Conservation (phyloP, 352 stramenopile genomes). For the Globisporangium lucens region DNA sequence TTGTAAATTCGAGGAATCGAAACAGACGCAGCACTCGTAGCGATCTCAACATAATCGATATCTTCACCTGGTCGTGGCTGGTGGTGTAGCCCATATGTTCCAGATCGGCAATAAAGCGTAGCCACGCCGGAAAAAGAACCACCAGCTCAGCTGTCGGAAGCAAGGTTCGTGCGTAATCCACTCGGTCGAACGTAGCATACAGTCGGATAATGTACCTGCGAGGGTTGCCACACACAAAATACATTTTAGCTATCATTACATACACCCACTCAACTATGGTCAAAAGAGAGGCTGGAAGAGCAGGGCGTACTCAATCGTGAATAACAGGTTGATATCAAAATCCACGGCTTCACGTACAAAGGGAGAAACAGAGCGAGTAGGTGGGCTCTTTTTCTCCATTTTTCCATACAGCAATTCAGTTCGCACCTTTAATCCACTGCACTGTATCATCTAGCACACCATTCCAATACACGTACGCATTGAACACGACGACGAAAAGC, state of each 20-base stretch:
- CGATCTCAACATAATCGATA: slow-evolving; percentile 44
- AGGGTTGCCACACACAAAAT: too few relatives aligned
- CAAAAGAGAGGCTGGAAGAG: background rate
- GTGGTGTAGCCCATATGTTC: slow-evolving; percentile 8
- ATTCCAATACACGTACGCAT: slow-evolving; percentile 64
- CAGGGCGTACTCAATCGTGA: slow-evolving; percentile 58
- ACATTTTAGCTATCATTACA: background rate
- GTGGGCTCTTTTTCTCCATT: background rate
- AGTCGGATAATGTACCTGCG: slow-evolving; percentile 47
- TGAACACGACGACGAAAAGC: slow-evolving; percentile 61
- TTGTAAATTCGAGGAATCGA: slow-evolving; percentile 71
- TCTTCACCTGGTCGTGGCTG: slow-evolving; percentile 13
- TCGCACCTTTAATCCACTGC: slow-evolving; percentile 49
- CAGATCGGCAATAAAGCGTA: background rate
- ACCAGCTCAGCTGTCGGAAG: slow-evolving; percentile 58
- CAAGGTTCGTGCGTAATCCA: slow-evolving; percentile 52
- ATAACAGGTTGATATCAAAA: slow-evolving; percentile 59
- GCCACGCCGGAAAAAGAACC: slow-evolving; percentile 62
- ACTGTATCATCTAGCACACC: slow-evolving; percentile 25
- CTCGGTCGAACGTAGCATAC: slow-evolving; percentile 59
- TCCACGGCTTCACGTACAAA: slow-evolving; percentile 34
- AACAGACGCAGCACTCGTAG: slow-evolving; percentile 70
- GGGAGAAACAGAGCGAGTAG: background rate
- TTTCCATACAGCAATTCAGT: background rate
- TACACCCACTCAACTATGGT: background rate